These are phyloP conservation scores for Pseudogymnoascus sp. DNA, from an alignment of 2,329 filamentous ascomycete genomes.

Conservation along the genomic window DNA sequence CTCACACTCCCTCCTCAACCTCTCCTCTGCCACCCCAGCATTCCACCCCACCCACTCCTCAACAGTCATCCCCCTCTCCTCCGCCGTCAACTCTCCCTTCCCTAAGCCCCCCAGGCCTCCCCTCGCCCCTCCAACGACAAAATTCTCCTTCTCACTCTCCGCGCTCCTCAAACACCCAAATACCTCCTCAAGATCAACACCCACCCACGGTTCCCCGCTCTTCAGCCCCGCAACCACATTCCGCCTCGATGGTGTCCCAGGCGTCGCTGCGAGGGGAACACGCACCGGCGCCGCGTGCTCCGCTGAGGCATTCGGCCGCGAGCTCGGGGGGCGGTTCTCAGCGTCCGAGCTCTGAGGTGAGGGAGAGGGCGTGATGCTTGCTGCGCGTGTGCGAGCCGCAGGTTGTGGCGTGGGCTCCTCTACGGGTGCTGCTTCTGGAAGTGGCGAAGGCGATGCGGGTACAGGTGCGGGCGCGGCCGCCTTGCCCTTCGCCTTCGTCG, in stretches of 20 bases:
- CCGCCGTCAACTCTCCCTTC: constrained; percentile 56
- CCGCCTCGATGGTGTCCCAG: constrained; percentile 51
- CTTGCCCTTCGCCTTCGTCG: constrained; percentile 17
- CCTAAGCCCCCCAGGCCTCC: constrained; percentile 31
- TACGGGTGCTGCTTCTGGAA: not conserved
- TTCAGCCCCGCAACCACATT: constrained; percentile 50
- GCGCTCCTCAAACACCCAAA: constrained; percentile 40
- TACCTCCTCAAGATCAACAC: constrained; percentile 67
- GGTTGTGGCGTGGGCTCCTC: constrained; percentile 24
- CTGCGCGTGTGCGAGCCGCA: constrained; percentile 41
- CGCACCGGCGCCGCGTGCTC: constrained; percentile 35
- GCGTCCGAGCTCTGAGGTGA: constrained; percentile 72
- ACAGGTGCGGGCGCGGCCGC: not conserved
- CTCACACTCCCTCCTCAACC: constrained; percentile 74
- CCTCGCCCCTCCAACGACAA: constrained; percentile 39
- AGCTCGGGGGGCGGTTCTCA: constrained; percentile 69
- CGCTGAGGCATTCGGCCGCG: constrained; percentile 36
- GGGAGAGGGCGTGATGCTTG: constrained; percentile 50
- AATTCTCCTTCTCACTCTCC: constrained; percentile 33
- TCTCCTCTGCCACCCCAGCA: constrained; percentile 70
- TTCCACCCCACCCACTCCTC: constrained; percentile 87
- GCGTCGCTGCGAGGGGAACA: constrained; percentile 38
- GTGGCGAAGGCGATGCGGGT: not conserved
- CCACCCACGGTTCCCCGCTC: constrained; percentile 55
- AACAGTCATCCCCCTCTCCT: constrained; percentile 84